phyloP scores from a whole-genome alignment of 2,329 filamentous ascomycete species.

The Didymellaceae sp. region DNA sequence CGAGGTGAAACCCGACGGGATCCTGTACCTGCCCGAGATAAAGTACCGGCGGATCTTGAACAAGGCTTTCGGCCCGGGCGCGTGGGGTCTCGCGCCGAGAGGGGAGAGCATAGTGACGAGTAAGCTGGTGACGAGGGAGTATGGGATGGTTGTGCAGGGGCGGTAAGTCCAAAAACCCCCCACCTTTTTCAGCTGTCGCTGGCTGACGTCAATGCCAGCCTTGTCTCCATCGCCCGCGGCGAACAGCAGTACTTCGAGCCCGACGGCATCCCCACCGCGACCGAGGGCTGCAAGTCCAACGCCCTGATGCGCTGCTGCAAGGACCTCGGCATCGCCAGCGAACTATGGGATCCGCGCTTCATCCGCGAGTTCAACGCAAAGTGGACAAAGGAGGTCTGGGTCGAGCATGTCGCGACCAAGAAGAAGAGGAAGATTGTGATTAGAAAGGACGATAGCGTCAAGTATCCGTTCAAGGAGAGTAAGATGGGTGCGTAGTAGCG shows the following conservation, averaged over 20 bases:
- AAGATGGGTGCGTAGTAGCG: constrained; percentile 27
- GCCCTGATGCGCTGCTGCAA: constrained; percentile 98
- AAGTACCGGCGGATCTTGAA: constrained; percentile 95
- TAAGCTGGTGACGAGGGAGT: constrained; percentile 84
- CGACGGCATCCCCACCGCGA: constrained; percentile 89
- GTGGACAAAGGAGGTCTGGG: constrained; percentile 81
- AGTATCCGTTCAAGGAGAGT: constrained; percentile 66
- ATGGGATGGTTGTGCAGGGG: constrained; percentile 86
- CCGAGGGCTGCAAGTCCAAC: constrained; percentile 97
- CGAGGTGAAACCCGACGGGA: constrained; percentile 97
- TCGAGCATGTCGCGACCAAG: constrained; percentile 85
- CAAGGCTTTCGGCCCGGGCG: constrained; percentile 88
- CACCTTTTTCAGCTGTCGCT: too few relatives aligned
- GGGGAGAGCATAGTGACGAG: constrained; percentile 85
- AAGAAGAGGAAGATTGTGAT: constrained; percentile 88
- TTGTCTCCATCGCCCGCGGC: constrained; percentile 89
- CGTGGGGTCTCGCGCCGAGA: constrained; percentile 90
- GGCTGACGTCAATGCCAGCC: too few relatives aligned
- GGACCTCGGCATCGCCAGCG: constrained; percentile 90
- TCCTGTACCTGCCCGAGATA: constrained; percentile 96
- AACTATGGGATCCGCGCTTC: constrained; percentile 95
- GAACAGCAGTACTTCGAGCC: constrained; percentile 93
- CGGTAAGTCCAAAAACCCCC: too few relatives aligned
- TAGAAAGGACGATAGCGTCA: constrained; percentile 79
- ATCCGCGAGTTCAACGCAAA: constrained; percentile 81